Evolutionary conservation across 2,329 filamentous ascomycete species (phyloP), one percentile per base, ranked within the genome.

Genomic region (Pyricularia grisea): DNA sequence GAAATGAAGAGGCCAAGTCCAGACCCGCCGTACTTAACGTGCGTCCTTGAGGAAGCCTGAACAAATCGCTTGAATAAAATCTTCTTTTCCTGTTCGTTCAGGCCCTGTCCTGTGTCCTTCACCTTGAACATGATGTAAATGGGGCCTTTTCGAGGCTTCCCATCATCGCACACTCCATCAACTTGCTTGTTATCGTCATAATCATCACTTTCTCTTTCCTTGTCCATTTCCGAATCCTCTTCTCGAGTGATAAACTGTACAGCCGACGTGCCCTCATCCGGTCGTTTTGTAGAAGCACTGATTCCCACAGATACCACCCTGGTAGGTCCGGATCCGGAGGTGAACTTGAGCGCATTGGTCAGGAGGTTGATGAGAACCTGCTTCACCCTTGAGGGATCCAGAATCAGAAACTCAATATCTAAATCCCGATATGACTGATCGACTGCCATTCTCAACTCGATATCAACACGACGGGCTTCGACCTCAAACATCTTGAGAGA

Each of bases 271-370:
- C 75, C 78, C 68, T 77, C 78, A 27, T 77, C 77, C 0, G 82
- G 83, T 27, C 76, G 77, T 23, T 74, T 73, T 36, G 73, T 76
- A 27, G 78, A 82, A 10, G 81, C 83, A 65, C 82, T 82, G 65
- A 88, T 77, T 36, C 76, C 78, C 2, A 87, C 80, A 1, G 78
- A 79, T 42, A 88, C 83, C 61, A 86, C 85, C 9, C 88, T 84
- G 14, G 81, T 85, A 20, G 83, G 82, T 23, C 89, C 86, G 0
- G 83, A 83, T 50, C 88, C 88, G 60, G 60, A 28, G 0, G 92
- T 94, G 75, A 94, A 94, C 74, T 94, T 94, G 77, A 94, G 89
- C 0, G 91, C 90, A 74, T 94, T 94, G 9, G 91, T 92, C 10
- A 92, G 85, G 1, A 94, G 83, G 73, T 94, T 94, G 76, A 94